Percentiles rank a stretch among this genome's conserved stretches.
These are phyloP conservation scores for Barbarea vulgaris DNA, from an alignment of 345 rosid genomes.

Conservation along the genomic window DNA sequence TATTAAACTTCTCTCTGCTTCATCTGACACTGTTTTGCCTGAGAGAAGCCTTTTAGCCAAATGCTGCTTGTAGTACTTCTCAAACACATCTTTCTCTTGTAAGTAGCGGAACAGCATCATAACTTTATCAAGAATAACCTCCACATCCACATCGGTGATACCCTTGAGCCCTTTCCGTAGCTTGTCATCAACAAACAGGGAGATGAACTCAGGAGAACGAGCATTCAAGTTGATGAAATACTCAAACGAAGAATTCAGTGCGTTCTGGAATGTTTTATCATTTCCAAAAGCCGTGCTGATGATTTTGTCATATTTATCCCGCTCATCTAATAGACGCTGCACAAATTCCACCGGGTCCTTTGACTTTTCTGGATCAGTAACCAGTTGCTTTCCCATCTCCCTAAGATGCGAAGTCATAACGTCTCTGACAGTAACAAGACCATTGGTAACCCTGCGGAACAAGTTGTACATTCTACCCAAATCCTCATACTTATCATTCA, in stretches of 20 bases:
- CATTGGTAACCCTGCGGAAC: slow-evolving; percentile 79
- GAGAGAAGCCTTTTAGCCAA: slow-evolving; percentile 94
- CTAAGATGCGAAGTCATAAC: slow-evolving; percentile 94
- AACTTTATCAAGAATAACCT: slow-evolving; percentile 90
- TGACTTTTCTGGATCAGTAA: slow-evolving; percentile 87
- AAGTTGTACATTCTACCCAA: slow-evolving; percentile 88
- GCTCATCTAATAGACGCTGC: slow-evolving; percentile 88
- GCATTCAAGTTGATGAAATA: slow-evolving; percentile 86
- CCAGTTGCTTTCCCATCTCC: slow-evolving; percentile 91
- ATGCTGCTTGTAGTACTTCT: slow-evolving; percentile 98
- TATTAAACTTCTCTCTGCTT: slow-evolving; percentile 93
- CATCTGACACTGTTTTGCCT: slow-evolving; percentile 91
- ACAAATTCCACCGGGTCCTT: slow-evolving; percentile 98
- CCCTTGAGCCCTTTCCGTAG: slow-evolving; percentile 93
- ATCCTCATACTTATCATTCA: slow-evolving; percentile 89
- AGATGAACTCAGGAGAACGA: slow-evolving; percentile 96
- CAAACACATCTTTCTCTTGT: slow-evolving; percentile 97
- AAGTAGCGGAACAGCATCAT: slow-evolving; percentile 99
- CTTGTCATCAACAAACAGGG: slow-evolving; percentile 93
- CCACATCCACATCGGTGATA: slow-evolving; percentile 89
- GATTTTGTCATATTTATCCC: slow-evolving; percentile 81
- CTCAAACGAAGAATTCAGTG: slow-evolving; percentile 89
- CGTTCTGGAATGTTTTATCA: slow-evolving; percentile 96
- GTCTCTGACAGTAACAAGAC: slow-evolving; percentile 74
- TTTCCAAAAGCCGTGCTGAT: slow-evolving; percentile 72